Evolutionary conservation across 768 basidiomycete genomes (phyloP).

Genomic region (Obba rivulosa): DNA sequence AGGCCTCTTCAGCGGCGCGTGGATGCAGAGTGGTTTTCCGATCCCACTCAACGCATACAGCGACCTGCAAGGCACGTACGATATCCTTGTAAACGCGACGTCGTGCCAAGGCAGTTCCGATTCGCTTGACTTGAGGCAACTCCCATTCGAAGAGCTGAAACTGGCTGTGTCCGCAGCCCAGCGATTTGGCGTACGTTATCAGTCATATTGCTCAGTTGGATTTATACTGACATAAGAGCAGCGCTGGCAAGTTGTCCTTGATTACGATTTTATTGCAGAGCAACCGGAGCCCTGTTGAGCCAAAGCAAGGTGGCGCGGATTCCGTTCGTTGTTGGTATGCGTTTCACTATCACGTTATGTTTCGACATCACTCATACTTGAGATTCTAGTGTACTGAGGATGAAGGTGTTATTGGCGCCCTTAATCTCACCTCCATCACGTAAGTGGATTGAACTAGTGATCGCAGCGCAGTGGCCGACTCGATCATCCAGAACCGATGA

Average conservation of each 20-base stretch:
- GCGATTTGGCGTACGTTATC: constrained; percentile 22
- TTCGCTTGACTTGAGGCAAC: constrained; percentile 37
- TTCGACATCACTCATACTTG: too few species aligned
- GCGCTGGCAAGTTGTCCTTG: neutral
- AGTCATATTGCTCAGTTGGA: constrained; percentile 34
- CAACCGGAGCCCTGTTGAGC: constrained; percentile 4
- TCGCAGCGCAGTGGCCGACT: neutral
- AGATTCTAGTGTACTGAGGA: constrained; percentile 34
- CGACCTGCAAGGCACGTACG: constrained; percentile 32
- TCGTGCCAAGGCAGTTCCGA: constrained; percentile 31
- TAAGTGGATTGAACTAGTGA: constrained; percentile 6
- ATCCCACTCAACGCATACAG: constrained; percentile 3
- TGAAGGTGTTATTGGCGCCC: constrained; percentile 42
- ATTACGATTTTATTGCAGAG: constrained; percentile 14
- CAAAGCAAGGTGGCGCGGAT: constrained; percentile 8
- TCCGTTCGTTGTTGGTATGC: constrained; percentile 13
- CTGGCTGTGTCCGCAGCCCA: constrained; percentile 29
- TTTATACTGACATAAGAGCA: constrained; percentile 30
- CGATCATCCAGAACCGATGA: too few species aligned
- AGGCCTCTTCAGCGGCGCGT: constrained; percentile 27
- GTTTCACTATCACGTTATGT: neutral
- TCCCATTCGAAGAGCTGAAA: constrained; percentile 26
- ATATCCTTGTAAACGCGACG: constrained; percentile 32
- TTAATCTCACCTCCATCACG: constrained; percentile 22
- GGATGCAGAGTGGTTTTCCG: constrained; percentile 24